These are phyloP conservation scores for Vaccinium vitisidaea DNA, from an alignment of 148 eudicot species.

Conservation along the genomic window DNA sequence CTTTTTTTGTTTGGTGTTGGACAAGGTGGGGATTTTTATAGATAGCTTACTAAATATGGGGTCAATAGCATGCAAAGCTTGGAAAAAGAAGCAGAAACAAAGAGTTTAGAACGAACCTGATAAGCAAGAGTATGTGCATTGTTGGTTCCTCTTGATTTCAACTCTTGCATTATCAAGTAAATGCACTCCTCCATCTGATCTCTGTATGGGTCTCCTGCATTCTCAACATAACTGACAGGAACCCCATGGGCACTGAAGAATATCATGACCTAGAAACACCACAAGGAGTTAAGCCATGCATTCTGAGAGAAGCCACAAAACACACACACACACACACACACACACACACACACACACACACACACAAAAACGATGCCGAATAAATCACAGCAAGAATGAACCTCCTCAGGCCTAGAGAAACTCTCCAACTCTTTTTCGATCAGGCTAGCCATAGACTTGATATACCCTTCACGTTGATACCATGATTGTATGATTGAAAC, in stretches of 20 bases:
- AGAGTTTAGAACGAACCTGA: slow-evolving; percentile 51
- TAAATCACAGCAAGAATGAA: slow-evolving; percentile 14
- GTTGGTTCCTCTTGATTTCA: slow-evolving; percentile 73
- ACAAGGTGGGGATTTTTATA: neutral
- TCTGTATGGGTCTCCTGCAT: slow-evolving; percentile 94
- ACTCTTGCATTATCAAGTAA: slow-evolving; percentile 80
- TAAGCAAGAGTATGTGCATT: slow-evolving; percentile 87
- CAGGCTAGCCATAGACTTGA: slow-evolving; percentile 95
- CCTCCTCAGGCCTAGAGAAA: slow-evolving; percentile 70
- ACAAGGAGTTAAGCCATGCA: neutral
- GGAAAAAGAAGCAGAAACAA: neutral
- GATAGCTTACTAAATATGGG: neutral
- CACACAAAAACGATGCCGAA: slow-evolving; percentile 1
- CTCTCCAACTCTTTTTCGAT: slow-evolving; percentile 76
- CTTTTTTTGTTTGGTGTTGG: neutral
- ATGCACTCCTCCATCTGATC: slow-evolving; percentile 99
- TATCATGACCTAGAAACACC: slow-evolving; percentile 69
- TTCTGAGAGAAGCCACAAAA: neutral
- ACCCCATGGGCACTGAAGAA: slow-evolving; percentile 99
- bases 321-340: slow-evolving; percentile 1
- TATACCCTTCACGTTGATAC: slow-evolving; percentile 95
- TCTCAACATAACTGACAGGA: slow-evolving; percentile 91
- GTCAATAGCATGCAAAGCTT: slow-evolving; percentile 10
- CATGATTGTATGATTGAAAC: slow-evolving; percentile 86
- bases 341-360: slow-evolving; percentile 11